A percentile compares a stretch with the other conserved stretches of the same genome.
Evolutionary conservation across 306 rosid genomes (phyloP).

Genomic region (Ochetophila trinervis): DNA sequence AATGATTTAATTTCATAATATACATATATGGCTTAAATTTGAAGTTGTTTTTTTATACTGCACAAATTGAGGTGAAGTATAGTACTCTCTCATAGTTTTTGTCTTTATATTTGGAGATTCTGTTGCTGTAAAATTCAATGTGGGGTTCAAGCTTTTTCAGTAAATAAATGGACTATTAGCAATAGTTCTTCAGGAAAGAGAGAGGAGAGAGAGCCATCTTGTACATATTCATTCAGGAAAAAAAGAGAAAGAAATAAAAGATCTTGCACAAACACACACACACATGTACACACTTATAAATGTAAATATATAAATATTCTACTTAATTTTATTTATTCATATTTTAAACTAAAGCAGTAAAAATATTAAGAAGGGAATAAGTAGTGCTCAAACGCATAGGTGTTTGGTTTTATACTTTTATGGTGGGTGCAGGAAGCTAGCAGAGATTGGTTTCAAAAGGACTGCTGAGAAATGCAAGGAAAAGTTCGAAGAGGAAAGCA

Average conservation of each 20-base stretch:
- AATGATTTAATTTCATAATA: not conserved
- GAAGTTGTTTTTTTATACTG: too few relatives aligned
- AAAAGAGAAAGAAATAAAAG: not conserved
- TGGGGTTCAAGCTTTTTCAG: constrained; percentile 1
- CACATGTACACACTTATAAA: not conserved
- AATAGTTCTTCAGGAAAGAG: not conserved
- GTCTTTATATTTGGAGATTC: not conserved
- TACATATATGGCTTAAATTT: not conserved
- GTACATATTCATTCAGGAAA: constrained; percentile 11
- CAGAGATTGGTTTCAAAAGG: constrained; percentile 69
- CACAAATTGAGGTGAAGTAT: too few relatives aligned
- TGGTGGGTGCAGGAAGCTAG: constrained; percentile 71
- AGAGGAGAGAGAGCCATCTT: constrained; percentile 6
- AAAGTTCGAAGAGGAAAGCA: constrained; percentile 75
- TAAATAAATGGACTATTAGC: constrained; percentile 8
- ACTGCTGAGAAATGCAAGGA: constrained; percentile 83
- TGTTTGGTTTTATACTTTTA: constrained; percentile 14
- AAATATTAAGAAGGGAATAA: constrained; percentile 19
- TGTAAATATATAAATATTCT: not conserved
- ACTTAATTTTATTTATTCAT: not conserved
- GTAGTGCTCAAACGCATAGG: constrained; percentile 32
- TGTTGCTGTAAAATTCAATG: not conserved
- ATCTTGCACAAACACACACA: not conserved
- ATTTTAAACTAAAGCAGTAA: not conserved
- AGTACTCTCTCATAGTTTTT: too few relatives aligned